Percentiles rank a stretch among this genome's conserved stretches.
Conservation (phyloP, 768 basidiomycete species). For the Phlegmacium glaucopus region DNA sequence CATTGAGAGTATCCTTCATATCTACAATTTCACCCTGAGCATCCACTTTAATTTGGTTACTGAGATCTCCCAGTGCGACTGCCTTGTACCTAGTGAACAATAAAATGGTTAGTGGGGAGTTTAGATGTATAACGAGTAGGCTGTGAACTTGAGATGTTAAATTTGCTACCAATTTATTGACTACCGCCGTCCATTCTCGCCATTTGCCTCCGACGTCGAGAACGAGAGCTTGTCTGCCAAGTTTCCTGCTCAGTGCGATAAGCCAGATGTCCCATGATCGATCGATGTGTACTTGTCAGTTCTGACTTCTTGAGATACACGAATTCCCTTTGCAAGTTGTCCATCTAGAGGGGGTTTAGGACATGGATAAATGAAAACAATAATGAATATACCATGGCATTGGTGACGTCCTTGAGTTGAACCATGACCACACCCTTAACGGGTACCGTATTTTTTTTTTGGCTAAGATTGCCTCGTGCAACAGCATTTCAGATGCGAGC, state of each 20-base stretch:
- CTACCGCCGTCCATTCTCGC: too few species aligned
- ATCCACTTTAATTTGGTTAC: constrained; percentile 89
- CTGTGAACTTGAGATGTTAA: too few species aligned
- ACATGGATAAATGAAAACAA: background rate
- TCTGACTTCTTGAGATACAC: constrained; percentile 82
- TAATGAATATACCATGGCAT: constrained; percentile 47
- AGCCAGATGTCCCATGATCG: too few species aligned
- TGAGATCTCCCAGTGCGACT: constrained; percentile 86
- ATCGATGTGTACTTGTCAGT: constrained; percentile 61
- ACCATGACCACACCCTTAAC: constrained; percentile 80
- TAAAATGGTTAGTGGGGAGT: background rate
- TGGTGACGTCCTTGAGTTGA: constrained; percentile 77
- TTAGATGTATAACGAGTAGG: too few species aligned
- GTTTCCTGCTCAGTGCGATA: too few species aligned
- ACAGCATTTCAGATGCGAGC: constrained; percentile 81
- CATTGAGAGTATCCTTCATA: constrained; percentile 63
- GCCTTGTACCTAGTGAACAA: constrained; percentile 64
- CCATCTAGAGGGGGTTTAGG: constrained; percentile 33
- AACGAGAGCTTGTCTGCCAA: too few species aligned
- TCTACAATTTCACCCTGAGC: constrained; percentile 88
- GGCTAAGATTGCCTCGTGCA: constrained; percentile 69
- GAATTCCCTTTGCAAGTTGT: constrained; percentile 88
- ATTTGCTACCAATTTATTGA: too few species aligned
- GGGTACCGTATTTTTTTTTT: constrained; percentile 77
- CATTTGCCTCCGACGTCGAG: too few species aligned